These are phyloP conservation scores for Diplodia sapinea DNA, from an alignment of 2,329 filamentous ascomycete genomes.

Conservation along the genomic window DNA sequence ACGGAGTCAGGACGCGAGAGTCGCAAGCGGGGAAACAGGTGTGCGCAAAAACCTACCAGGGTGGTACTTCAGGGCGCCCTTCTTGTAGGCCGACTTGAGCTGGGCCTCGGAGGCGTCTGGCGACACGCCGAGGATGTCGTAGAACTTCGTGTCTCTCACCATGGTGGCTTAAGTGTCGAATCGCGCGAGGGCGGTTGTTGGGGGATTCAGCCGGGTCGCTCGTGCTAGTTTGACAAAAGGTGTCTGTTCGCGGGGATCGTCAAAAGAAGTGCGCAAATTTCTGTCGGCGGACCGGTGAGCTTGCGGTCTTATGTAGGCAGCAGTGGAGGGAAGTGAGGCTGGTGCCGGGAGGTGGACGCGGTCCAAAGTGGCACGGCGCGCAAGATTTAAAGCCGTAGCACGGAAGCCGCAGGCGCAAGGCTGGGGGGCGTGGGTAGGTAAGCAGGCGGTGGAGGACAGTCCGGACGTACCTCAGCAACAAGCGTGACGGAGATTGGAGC, in stretches of 20 bases:
- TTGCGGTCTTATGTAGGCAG: background rate
- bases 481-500: background rate
- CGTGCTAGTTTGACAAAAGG: conserved; percentile 1
- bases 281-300: conserved; percentile 16
- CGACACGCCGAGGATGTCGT: conserved; percentile 78
- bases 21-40: conserved; percentile 33
- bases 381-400: conserved; percentile 14
- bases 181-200: conserved; percentile 21
- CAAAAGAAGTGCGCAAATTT: conserved; percentile 7
- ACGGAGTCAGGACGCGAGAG: conserved; percentile 34
- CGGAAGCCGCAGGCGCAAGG: conserved; percentile 20
- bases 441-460: conserved; percentile 15
- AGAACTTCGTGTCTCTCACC: conserved; percentile 80
- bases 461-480: conserved; percentile 15
- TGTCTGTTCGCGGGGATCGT: conserved; percentile 9
- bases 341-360: conserved; percentile 2
- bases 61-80: conserved; percentile 81
- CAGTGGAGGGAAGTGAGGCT: conserved; percentile 12
- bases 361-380: conserved; percentile 21
- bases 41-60: conserved; percentile 65
- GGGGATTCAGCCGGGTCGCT: conserved; percentile 12
- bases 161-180: conserved; percentile 53
- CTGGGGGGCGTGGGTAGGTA: conserved; percentile 11
- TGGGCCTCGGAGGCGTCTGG: conserved; percentile 82
- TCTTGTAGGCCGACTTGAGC: conserved; percentile 90